These are phyloP conservation scores for Dendrothele bispora DNA, from an alignment of 768 basidiomycete genomes.

Conservation along the genomic window DNA sequence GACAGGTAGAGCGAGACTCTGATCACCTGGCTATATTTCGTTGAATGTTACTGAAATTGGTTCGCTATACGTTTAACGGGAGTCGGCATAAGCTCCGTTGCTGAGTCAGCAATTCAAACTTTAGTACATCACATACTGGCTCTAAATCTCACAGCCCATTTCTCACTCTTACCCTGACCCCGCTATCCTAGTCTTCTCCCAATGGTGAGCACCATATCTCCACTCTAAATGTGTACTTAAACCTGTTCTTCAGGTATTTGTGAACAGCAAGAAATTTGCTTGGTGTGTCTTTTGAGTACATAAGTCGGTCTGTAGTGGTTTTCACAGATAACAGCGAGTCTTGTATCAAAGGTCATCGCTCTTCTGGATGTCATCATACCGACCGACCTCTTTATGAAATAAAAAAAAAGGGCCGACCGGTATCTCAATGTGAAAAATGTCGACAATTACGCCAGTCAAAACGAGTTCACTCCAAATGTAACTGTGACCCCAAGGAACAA, in stretches of 20 bases:
- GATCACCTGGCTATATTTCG: too few relatives aligned
- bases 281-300: constrained; percentile 61
- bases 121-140: neutral
- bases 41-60: too few relatives aligned
- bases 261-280: constrained; percentile 75
- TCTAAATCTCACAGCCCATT: too few relatives aligned
- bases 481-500: constrained; percentile 51
- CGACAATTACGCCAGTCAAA: constrained; percentile 79
- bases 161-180: too few relatives aligned
- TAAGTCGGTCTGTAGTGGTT: neutral
- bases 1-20: too few relatives aligned
- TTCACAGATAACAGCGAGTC: constrained; percentile 58
- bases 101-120: too few relatives aligned
- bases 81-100: too few relatives aligned
- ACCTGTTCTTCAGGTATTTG: constrained; percentile 51
- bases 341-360: constrained; percentile 94
- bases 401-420: constrained; percentile 90
- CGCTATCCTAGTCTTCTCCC: too few relatives aligned
- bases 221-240: too few relatives aligned
- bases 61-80: too few relatives aligned
- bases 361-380: constrained; percentile 83
- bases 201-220: too few relatives aligned
- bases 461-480: constrained; percentile 81
- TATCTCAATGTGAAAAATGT: constrained; percentile 87
- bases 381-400: constrained; percentile 91